Conservation (phyloP, 2,329 filamentous ascomycete genomes). For the Knoxdaviesia proteae region DNA sequence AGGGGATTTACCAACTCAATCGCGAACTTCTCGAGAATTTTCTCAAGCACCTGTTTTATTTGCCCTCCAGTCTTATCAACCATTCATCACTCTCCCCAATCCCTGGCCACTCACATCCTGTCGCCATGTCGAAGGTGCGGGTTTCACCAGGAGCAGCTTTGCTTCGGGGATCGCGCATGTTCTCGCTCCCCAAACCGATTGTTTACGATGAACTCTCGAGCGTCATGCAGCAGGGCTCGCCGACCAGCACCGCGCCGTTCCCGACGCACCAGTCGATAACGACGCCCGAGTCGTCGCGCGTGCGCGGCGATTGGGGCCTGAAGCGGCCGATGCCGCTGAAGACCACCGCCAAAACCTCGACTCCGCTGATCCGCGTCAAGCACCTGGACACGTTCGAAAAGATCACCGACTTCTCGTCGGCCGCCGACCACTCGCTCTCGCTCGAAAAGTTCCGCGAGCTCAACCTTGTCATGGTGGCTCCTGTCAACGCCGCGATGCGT, state of each 20-base stretch:
- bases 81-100: no score
- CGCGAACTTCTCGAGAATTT: no score
- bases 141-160: constrained; percentile 46
- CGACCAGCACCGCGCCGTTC: constrained; percentile 43
- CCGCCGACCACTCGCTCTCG: constrained; percentile 61
- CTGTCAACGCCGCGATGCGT: constrained; percentile 10
- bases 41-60: no score
- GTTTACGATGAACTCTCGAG: constrained; percentile 34
- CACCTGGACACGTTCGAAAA: constrained; percentile 71
- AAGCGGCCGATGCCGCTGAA: constrained; percentile 67
- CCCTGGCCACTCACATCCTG: no score
- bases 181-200: constrained; percentile 64
- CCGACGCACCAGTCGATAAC: constrained; percentile 72
- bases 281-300: constrained; percentile 50
- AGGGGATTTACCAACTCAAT: no score
- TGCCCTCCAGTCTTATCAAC: no score
- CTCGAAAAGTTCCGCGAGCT: constrained; percentile 76
- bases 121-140: constrained; percentile 3
- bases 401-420: constrained; percentile 72
- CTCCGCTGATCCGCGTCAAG: constrained; percentile 57
- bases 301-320: constrained; percentile 76
- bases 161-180: constrained; percentile 72
- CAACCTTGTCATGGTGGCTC: constrained; percentile 45
- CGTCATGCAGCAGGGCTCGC: constrained; percentile 13
- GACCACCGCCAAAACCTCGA: constrained; percentile 49